phyloP scores from a whole-genome alignment of 805 yeast genomes.

The Starmerella etchellsii region DNA sequence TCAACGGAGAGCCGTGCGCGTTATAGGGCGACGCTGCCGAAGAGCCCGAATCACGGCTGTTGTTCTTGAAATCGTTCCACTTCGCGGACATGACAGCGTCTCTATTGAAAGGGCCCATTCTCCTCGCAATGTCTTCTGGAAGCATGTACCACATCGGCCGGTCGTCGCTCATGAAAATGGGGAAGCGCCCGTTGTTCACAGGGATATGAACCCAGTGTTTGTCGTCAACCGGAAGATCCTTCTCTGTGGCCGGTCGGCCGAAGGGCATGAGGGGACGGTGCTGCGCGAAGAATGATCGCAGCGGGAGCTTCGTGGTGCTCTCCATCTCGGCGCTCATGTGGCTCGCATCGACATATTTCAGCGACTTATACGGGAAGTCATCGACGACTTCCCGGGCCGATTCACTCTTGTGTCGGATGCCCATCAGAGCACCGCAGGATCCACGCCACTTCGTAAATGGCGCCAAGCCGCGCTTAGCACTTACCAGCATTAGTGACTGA shows the following conservation, averaged over 20 bases:
- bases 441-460: not conserved
- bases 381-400: slow-evolving; percentile 7
- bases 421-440: not conserved
- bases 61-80: not conserved
- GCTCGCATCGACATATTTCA: slow-evolving; percentile 16
- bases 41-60: not conserved
- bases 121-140: slow-evolving; percentile 29
- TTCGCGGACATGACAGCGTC: slow-evolving; percentile 3
- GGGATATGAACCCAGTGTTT: slow-evolving; percentile 22
- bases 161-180: slow-evolving; percentile 5
- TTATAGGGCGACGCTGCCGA: not conserved
- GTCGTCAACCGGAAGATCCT: slow-evolving; percentile 12
- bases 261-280: slow-evolving; percentile 35
- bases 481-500: not conserved
- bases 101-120: slow-evolving; percentile 28
- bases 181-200: slow-evolving; percentile 5
- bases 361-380: slow-evolving; percentile 18
- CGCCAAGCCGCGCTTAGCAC: not conserved
- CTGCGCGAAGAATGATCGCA: slow-evolving; percentile 35
- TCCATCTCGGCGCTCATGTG: slow-evolving; percentile 21
- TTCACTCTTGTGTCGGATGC: slow-evolving; percentile 10
- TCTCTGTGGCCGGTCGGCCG: slow-evolving; percentile 11
- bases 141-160: slow-evolving; percentile 17
- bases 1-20: not conserved
- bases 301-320: slow-evolving; percentile 19